Conservation (phyloP, 305 asterid genomes). For the Fraxinus paxiana region DNA sequence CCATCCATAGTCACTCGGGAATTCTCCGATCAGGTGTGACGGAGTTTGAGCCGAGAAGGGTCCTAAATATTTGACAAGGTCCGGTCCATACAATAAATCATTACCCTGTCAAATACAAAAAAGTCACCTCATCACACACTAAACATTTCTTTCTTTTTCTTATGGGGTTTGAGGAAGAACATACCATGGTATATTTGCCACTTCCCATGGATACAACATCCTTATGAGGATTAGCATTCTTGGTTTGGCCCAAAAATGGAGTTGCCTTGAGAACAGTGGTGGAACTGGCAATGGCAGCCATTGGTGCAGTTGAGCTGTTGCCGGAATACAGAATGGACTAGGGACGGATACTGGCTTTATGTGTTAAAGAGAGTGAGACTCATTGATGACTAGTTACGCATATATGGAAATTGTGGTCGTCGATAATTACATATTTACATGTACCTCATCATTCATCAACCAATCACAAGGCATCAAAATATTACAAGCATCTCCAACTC, state of each 20-base stretch:
- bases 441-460: constrained; percentile 20
- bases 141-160: background rate
- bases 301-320: constrained; percentile 25
- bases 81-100: constrained; percentile 75
- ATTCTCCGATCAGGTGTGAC: constrained; percentile 72
- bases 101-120: constrained; percentile 32
- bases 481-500: constrained; percentile 43
- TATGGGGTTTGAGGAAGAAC: background rate
- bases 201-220: constrained; percentile 59
- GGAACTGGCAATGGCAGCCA: constrained; percentile 67
- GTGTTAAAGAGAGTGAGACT: constrained; percentile 20
- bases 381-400: constrained; percentile 36
- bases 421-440: constrained; percentile 12
- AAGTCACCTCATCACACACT: background rate
- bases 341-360: constrained; percentile 17
- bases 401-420: constrained; percentile 47
- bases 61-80: constrained; percentile 77
- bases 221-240: constrained; percentile 54
- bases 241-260: constrained; percentile 76
- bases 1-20: constrained; percentile 89
- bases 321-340: background rate
- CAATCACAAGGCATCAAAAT: constrained; percentile 47
- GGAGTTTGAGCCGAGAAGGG: constrained; percentile 91
- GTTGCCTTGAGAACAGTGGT: constrained; percentile 55
- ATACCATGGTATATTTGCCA: constrained; percentile 60